Evolutionary conservation across 352 stramenopile genomes (phyloP).

Genomic region (Pelagophyceae sp.): DNA sequence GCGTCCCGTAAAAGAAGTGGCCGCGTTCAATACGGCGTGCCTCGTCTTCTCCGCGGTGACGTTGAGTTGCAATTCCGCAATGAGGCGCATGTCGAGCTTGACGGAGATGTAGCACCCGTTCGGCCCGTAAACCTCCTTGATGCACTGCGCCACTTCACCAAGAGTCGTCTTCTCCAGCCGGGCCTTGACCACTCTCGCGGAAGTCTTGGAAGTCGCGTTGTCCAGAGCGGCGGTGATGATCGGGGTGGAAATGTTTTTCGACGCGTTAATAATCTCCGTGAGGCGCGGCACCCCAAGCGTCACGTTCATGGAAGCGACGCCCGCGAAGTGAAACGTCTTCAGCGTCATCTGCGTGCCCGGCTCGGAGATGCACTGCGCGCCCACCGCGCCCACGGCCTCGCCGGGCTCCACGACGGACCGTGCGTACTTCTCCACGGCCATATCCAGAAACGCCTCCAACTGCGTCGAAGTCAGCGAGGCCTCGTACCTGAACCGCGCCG

Average conservation of each 20-base stretch:
- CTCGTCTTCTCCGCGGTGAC: slow-evolving; percentile 80
- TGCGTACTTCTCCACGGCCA: slow-evolving; percentile 58
- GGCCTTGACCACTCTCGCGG: slow-evolving; percentile 94
- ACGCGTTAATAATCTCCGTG: slow-evolving; percentile 73
- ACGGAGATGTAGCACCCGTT: slow-evolving; percentile 86
- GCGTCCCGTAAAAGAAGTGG: slow-evolving; percentile 69
- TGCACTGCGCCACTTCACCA: slow-evolving; percentile 80
- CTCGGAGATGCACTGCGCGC: slow-evolving; percentile 96
- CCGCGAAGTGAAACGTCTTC: slow-evolving; percentile 99
- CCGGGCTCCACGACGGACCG: slow-evolving; percentile 86
- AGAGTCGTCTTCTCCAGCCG: slow-evolving; percentile 98
- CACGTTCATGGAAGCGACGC: slow-evolving; percentile 96
- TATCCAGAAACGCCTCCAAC: not conserved
- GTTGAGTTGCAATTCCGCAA: slow-evolving; percentile 90
- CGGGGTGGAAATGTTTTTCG: slow-evolving; percentile 95
- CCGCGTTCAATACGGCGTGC: slow-evolving; percentile 75
- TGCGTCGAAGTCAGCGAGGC: not conserved
- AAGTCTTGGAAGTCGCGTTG: slow-evolving; percentile 70
- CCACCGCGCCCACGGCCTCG: slow-evolving; percentile 95
- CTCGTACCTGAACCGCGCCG: not conserved
- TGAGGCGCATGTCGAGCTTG: slow-evolving; percentile 89
- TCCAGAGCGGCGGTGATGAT: slow-evolving; percentile 97
- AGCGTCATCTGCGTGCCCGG: slow-evolving; percentile 99
- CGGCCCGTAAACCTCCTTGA: slow-evolving; percentile 93
- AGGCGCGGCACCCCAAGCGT: slow-evolving; percentile 98